Evolutionary conservation across 2,329 filamentous ascomycete genomes (phyloP).

Genomic region (Aspergillus bombycis): DNA sequence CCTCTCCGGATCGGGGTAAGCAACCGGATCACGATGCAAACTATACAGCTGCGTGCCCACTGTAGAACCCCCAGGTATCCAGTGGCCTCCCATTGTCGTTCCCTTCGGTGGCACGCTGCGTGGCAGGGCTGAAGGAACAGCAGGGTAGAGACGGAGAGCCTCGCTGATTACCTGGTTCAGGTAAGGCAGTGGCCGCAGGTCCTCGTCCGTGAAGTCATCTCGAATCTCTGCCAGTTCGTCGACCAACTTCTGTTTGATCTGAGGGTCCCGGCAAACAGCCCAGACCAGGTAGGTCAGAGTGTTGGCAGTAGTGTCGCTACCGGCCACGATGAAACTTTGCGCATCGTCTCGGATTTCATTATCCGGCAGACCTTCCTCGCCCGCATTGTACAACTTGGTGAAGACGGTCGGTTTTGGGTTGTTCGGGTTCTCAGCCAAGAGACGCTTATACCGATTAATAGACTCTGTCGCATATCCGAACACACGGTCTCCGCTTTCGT

Average conservation of each 20-base stretch:
- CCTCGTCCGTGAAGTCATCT: conserved; percentile 31
- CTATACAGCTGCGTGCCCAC: conserved; percentile 59
- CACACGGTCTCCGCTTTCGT: conserved; percentile 23
- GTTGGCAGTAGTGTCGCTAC: conserved; percentile 56
- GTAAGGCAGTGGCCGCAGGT: conserved; percentile 55
- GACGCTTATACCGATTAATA: conserved; percentile 27
- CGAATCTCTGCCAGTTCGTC: conserved; percentile 24
- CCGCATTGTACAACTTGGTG: conserved; percentile 29
- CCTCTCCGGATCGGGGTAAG: conserved; percentile 54
- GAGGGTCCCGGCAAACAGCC: conserved; percentile 23
- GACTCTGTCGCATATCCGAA: conserved; percentile 28
- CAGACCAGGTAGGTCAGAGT: conserved; percentile 51
- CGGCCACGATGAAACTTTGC: conserved; percentile 52
- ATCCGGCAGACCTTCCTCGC: conserved; percentile 29
- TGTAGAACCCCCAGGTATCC: conserved; percentile 56
- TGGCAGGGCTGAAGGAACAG: conserved; percentile 60
- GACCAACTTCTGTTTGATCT: conserved; percentile 22
- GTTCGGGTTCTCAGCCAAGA: conserved; percentile 19
- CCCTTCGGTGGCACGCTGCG: conserved; percentile 53
- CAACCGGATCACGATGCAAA: conserved; percentile 56
- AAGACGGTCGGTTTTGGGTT: conserved; percentile 31
- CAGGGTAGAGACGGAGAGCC: conserved; percentile 59
- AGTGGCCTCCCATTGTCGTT: conserved; percentile 44
- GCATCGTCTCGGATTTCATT: conserved; percentile 47
- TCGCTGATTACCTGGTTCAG: conserved; percentile 63